phyloP scores from a whole-genome alignment of 306 rosid species.

The Benincasa hispida region DNA sequence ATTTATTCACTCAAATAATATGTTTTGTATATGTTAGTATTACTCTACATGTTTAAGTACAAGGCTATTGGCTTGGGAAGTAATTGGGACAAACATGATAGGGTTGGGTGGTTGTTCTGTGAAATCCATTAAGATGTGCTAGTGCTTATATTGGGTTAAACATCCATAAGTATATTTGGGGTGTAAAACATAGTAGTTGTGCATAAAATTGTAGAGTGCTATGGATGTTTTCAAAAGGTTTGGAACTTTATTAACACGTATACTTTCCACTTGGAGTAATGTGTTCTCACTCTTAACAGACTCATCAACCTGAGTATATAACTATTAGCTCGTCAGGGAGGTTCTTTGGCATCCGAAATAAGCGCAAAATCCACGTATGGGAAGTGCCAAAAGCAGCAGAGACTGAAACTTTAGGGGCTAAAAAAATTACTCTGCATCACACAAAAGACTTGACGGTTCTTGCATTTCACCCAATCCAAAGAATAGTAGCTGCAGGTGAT shows the following conservation, averaged over 20 bases:
- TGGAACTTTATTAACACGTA: not conserved
- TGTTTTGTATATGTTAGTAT: not conserved
- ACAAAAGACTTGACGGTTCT: constrained; percentile 44
- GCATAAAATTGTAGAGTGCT: not conserved
- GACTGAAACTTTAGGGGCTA: constrained; percentile 21
- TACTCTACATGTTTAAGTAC: not conserved
- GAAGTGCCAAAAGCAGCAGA: constrained; percentile 39
- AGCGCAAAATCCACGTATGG: constrained; percentile 71
- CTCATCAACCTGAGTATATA: constrained; percentile 41
- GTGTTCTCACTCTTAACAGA: constrained; percentile 38
- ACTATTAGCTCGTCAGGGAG: constrained; percentile 54
- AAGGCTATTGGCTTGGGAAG: not conserved
- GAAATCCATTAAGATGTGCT: not conserved
- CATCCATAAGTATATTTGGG: not conserved
- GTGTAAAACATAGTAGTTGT: not conserved
- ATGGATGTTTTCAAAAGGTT: not conserved
- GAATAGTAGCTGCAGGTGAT: constrained; percentile 90
- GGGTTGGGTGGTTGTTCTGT: not conserved
- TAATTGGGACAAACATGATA: not conserved
- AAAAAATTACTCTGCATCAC: constrained; percentile 71
- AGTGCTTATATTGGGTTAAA: not conserved
- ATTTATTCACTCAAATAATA: not conserved
- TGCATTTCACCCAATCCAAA: constrained; percentile 71
- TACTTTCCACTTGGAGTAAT: not conserved
- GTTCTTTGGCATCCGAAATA: constrained; percentile 51